Base-by-base conservation (phyloP, 2,329 filamentous ascomycete species). In the Aureobasidium sp. region DNA sequence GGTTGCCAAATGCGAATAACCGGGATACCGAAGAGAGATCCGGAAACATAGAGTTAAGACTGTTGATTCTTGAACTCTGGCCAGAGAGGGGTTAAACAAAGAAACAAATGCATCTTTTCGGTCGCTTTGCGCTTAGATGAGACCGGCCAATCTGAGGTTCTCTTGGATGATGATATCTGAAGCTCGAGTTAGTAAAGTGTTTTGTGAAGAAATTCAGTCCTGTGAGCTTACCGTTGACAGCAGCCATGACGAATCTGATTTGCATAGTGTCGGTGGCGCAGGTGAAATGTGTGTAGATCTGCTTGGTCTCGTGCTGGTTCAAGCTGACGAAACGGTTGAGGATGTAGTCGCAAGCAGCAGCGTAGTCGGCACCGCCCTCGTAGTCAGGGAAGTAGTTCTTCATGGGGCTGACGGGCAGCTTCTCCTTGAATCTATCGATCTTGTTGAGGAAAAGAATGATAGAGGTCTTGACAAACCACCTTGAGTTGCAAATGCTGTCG, bases 111-210 rank as follows among this genome's bases (percentile, higher is more conserved):
- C 27, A 37, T 44, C 16, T 58, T 58, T 57, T 45, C 41, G 29
- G 53, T 37, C 25, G 41, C 34, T 13, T 44, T 39, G 15, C 30
- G 42, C 30, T 68, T 88, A 97, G 84, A 97, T 97, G 76, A 97
- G 82, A 83, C 93, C 93, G 78, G 92, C 97, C 76, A 96, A 84
- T 76, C 94, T 89, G 67, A 99, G 86, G 80, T 99, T 99, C 80
- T 97, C 94, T 81, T 99, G 94, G 76, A 99, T 99, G 79, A 99
- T 99, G 76, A 99, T 99, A 79, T 99, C 94, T 96, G n/a, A 68
- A 2, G 57, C 11, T 11, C 27, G 1, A 60, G 70, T 88, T 78
- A 86, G 79, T 61, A 65, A 34, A 42, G 21, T 36, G 41, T 11
- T 25, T 15, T 1, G 10, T 34, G 3, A 3, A 50, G 21, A n/a